Evolutionary conservation across 116 monocot species (phyloP), one percentile per base, ranked within the genome.

Genomic region (Trichopus zeylanicus): DNA sequence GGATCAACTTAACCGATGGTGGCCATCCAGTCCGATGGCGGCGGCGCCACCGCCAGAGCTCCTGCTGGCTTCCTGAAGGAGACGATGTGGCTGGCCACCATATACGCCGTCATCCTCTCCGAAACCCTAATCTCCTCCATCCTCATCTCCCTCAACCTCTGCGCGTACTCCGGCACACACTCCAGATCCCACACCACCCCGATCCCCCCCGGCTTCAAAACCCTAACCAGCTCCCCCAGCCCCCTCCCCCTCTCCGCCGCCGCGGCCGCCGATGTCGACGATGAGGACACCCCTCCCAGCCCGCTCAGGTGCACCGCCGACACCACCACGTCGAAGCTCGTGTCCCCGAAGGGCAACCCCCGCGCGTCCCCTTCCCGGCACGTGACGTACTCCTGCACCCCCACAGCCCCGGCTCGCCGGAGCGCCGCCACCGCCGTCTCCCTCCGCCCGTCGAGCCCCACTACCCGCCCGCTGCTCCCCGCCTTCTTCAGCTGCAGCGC

Each of bases 361-460:
- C 80, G 35, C 0, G 72, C 70, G 61, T 91, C 82, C 24, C 86
- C 91, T 48, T 91, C 91, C 0, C 91, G 67, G 72, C 91, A 82
- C 13, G 91, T 91, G 55, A 91, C 91, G 61, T 82, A 82, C 57
- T 86, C 76, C 74, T 80, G 65, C 22, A 91, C 91, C 7, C 91
- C 91, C 65, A 82, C 86, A 22, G 72, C 67, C 22, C 69, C 26
- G 2, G 83, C 72, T 5, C 79, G 70, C 25, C 82, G 73, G 26
- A 90, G 77, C 5, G 79, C 82, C 24, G 66, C 67, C 6, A 90
- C 70, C 2, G 78, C 79, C 20, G 61, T 53, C 29, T 72, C 76
- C 4, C 65, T 46, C 30, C 73, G 51, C 42, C 53, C 46, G 23
- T 70, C 81, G 37, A 89, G 71, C 8, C 90, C 90, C 10, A 90